A percentile compares a stretch with the other conserved stretches of the same genome.
phyloP scores from a whole-genome alignment of 78 protist species.

The Anaeramoeba ignava region DNA sequence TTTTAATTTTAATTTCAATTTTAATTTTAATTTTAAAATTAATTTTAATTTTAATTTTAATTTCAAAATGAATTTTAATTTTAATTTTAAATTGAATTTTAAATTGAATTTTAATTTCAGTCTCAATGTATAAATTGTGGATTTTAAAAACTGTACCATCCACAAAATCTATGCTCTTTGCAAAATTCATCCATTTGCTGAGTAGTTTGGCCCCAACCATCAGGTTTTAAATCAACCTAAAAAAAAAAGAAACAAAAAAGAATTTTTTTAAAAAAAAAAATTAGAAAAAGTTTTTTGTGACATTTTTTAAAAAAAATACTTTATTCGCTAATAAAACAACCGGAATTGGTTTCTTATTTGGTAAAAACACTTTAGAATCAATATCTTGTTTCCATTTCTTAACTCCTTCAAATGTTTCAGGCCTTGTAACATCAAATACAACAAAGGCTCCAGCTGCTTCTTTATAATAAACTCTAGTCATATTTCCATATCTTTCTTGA shows the following conservation, averaged over 20 bases:
- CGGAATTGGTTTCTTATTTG: slow-evolving; percentile 14
- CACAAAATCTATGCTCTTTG: not conserved
- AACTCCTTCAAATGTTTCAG: slow-evolving; percentile 16
- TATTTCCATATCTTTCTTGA: slow-evolving; percentile 26
- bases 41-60: too few species aligned
- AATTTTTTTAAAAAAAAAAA: too few species aligned
- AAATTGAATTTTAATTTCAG: too few species aligned
- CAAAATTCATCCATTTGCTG: not conserved
- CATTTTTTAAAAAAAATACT: not conserved
- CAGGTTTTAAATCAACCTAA: too few species aligned
- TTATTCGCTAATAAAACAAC: slow-evolving; percentile 23
- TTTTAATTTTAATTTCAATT: too few species aligned
- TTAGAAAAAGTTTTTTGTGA: too few species aligned
- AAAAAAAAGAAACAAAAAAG: too few species aligned
- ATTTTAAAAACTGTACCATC: too few species aligned
- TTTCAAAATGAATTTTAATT: too few species aligned
- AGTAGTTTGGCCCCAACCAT: not conserved
- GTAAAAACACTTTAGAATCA: slow-evolving; percentile 10
- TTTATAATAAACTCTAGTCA: slow-evolving; percentile 23
- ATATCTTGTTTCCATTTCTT: slow-evolving; percentile 22
- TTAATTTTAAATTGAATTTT: too few species aligned
- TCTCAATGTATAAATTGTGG: too few species aligned
- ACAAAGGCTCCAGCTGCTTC: slow-evolving; percentile 26
- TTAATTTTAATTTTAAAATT: too few species aligned
- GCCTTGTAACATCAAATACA: slow-evolving; percentile 24